A percentile compares a stretch with the other conserved stretches of the same genome.
Conservation (phyloP, 495 filamentous ascomycete genomes). For the Penicillium alfredii region DNA sequence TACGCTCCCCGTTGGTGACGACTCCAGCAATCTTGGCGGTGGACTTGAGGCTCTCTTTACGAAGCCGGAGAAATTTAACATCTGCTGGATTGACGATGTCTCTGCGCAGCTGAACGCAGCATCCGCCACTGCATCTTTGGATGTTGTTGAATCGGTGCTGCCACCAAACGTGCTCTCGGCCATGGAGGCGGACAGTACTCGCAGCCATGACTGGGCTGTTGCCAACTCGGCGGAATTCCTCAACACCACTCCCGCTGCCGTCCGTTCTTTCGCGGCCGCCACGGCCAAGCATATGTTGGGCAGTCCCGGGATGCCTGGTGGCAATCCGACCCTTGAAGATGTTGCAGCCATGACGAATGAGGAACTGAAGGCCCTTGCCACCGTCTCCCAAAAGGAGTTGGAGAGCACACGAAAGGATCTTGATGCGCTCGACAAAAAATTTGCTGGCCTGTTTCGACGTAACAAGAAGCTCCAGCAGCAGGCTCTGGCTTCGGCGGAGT, state of each 20-base stretch:
- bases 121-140: slow-evolving; percentile 21
- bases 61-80: slow-evolving; percentile 38
- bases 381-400: slow-evolving; percentile 37
- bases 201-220: slow-evolving; percentile 41
- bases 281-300: slow-evolving; percentile 41
- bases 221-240: slow-evolving; percentile 39
- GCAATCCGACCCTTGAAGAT: slow-evolving; percentile 34
- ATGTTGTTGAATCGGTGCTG: slow-evolving; percentile 17
- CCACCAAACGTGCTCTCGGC: slow-evolving; percentile 40
- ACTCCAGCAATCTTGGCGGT: slow-evolving; percentile 36
- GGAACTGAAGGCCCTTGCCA: slow-evolving; percentile 33
- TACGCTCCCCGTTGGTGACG: slow-evolving; percentile 31
- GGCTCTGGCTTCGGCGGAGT: slow-evolving; percentile 20
- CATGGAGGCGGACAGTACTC: slow-evolving; percentile 42
- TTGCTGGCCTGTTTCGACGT: slow-evolving; percentile 42
- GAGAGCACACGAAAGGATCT: slow-evolving; percentile 40
- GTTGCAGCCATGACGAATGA: slow-evolving; percentile 39
- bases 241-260: slow-evolving; percentile 37
- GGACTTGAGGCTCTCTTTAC: slow-evolving; percentile 41
- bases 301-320: slow-evolving; percentile 27
- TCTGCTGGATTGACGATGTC: slow-evolving; percentile 38
- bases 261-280: slow-evolving; percentile 38
- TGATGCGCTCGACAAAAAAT: slow-evolving; percentile 41
- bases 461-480: slow-evolving; percentile 45
- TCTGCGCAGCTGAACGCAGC: slow-evolving; percentile 17